Conservation (phyloP, 257 asterid species). For the Mentha longifolia region DNA sequence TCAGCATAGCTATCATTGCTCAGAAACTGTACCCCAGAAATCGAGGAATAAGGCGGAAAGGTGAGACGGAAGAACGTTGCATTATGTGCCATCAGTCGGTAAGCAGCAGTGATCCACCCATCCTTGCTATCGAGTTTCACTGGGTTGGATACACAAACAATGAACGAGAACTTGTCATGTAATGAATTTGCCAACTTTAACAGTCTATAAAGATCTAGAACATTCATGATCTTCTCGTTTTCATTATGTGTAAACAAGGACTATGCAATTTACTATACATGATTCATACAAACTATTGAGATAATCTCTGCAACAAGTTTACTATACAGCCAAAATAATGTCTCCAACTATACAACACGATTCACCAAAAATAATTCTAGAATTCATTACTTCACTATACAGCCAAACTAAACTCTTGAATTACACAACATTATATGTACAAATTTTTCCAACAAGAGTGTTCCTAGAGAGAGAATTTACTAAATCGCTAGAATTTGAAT, state of each 20-base stretch:
- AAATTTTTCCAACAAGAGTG: not conserved
- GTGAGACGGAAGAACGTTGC: conserved; percentile 34
- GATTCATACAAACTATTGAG: not conserved
- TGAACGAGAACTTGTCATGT: not conserved
- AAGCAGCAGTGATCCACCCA: conserved; percentile 35
- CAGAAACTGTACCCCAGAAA: conserved; percentile 28
- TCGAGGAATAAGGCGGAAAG: conserved; percentile 37
- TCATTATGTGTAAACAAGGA: not conserved
- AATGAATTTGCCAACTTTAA: not conserved
- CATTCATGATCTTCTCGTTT: not conserved
- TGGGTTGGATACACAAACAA: conserved; percentile 23
- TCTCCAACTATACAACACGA: no score
- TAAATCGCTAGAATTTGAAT: not conserved
- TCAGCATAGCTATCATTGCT: conserved; percentile 26
- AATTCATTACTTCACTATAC: not conserved
- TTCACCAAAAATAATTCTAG: no score
- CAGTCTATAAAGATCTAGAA: not conserved
- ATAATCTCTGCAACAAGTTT: no score
- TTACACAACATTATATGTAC: not conserved
- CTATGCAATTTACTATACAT: not conserved
- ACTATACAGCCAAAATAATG: no score
- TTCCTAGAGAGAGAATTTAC: not conserved
- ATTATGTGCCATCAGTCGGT: conserved; percentile 31
- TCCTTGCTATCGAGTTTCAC: conserved; percentile 47
- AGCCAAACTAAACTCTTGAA: conserved; percentile 15